A percentile compares a stretch with the other conserved stretches of the same genome.
These are phyloP conservation scores for Daedalea quercina DNA, from an alignment of 768 basidiomycete genomes.

Conservation along the genomic window DNA sequence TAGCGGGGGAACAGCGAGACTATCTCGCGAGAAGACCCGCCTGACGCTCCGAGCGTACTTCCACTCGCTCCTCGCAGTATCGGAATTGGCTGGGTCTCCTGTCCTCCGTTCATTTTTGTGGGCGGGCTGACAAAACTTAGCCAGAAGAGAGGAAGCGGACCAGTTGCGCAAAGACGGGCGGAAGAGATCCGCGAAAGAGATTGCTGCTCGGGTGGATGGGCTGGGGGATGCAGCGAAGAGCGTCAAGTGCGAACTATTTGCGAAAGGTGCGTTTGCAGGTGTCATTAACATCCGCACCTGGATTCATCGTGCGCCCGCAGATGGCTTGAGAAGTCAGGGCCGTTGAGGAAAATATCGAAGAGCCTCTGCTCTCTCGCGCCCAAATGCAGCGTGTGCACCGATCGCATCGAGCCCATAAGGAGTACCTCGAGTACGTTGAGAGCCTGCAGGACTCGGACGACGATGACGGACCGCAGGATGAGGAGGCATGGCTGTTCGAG, in stretches of 20 bases:
- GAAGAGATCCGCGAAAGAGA: slow-evolving; percentile 80
- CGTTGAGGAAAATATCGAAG: slow-evolving; percentile 81
- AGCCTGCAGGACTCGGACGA: slow-evolving; percentile 78
- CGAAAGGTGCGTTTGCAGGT: slow-evolving; percentile 46
- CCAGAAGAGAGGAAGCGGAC: slow-evolving; percentile 84
- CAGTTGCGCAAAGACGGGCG: slow-evolving; percentile 82
- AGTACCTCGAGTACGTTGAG: slow-evolving; percentile 60
- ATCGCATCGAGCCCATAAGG: slow-evolving; percentile 69
- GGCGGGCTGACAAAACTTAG: slow-evolving; percentile 66
- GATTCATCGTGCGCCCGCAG: slow-evolving; percentile 31
- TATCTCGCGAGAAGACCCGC: slow-evolving; percentile 90
- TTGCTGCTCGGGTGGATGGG: slow-evolving; percentile 79
- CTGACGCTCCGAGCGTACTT: slow-evolving; percentile 91
- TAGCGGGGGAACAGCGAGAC: slow-evolving; percentile 29
- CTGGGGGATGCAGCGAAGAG: slow-evolving; percentile 77
- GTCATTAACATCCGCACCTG: too few species aligned
- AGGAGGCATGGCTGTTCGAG: slow-evolving; percentile 95
- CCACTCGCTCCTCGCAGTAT: slow-evolving; percentile 66
- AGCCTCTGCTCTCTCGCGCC: slow-evolving; percentile 65
- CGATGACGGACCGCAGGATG: slow-evolving; percentile 87
- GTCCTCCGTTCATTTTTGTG: slow-evolving; percentile 83
- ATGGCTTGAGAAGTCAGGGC: slow-evolving; percentile 87
- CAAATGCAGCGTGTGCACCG: slow-evolving; percentile 79
- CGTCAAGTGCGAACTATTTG: slow-evolving; percentile 93
- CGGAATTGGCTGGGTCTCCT: slow-evolving; percentile 75